Conservation (phyloP, 208 protist species). For the Acanthamoeba healyi region DNA sequence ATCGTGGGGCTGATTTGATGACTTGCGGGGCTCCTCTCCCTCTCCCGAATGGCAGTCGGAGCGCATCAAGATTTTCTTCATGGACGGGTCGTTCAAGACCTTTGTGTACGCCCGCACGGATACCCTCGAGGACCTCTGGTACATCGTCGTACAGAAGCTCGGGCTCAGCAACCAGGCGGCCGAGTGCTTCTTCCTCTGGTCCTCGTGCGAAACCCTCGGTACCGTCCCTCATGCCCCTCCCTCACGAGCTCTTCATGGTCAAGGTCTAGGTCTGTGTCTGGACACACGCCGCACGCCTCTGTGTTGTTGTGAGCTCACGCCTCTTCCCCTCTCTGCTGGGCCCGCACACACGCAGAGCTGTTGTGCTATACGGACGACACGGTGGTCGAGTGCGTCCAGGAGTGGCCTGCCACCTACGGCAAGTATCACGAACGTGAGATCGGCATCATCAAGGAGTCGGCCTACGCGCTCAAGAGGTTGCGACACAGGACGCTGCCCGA, state of each 20-base stretch:
- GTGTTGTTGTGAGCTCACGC: not conserved
- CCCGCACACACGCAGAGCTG: too few species aligned
- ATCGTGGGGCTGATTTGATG: not conserved
- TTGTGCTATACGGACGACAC: conserved; percentile 49
- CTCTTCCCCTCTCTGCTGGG: not conserved
- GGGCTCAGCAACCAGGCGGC: conserved; percentile 55
- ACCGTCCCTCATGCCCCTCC: not conserved
- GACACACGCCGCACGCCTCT: too few species aligned
- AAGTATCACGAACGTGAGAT: conserved; percentile 30
- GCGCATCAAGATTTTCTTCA: conserved; percentile 68
- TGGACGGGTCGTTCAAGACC: conserved; percentile 70
- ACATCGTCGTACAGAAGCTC: conserved; percentile 51
- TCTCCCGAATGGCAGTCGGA: too few species aligned
- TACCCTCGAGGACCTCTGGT: conserved; percentile 61
- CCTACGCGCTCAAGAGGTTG: not conserved
- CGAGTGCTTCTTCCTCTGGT: conserved; percentile 70
- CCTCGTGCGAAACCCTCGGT: conserved; percentile 59
- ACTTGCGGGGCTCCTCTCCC: not conserved
- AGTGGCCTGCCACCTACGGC: not conserved
- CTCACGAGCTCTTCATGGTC: too few species aligned
- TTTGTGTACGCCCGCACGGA: not conserved
- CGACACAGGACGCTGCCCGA: conserved; percentile 15
- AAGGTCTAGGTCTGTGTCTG: too few species aligned
- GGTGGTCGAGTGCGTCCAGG: not conserved
- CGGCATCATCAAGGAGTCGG: conserved; percentile 33